Percentiles rank a stretch among this genome's conserved stretches.
Conservation (phyloP, 306 rosid species). For the Vigna hirtella region DNA sequence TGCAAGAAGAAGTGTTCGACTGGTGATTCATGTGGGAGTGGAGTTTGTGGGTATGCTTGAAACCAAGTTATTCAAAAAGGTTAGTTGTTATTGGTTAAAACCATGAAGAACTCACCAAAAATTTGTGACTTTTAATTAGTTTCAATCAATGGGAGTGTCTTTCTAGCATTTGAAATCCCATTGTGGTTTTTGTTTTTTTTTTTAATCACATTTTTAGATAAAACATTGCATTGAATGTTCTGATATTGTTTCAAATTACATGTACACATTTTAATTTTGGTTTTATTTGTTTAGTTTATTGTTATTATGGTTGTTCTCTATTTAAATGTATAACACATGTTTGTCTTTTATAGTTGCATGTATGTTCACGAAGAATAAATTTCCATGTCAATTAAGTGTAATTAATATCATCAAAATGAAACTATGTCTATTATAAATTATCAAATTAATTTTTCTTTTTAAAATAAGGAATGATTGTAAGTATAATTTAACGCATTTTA, state of each 20-base stretch:
- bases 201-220: neutral
- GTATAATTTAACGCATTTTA: too few relatives aligned
- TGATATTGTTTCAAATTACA: neutral
- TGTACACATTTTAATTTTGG: neutral
- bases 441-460: too few relatives aligned
- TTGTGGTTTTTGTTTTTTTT: neutral
- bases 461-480: too few relatives aligned
- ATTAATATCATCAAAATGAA: too few relatives aligned
- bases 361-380: neutral
- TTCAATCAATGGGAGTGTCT: neutral
- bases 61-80: neutral
- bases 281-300: neutral
- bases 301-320: neutral
- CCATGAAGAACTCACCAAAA: neutral
- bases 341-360: neutral
- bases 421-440: too few relatives aligned
- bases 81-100: neutral
- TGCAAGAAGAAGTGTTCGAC: constrained; percentile 58
- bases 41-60: constrained; percentile 68
- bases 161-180: neutral
- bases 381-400: too few relatives aligned
- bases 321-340: constrained; percentile 2
- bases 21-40: constrained; percentile 58
- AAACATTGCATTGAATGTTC: constrained; percentile 6
- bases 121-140: neutral